Evolutionary conservation across 257 asterid genomes (phyloP), one percentile per base, ranked within the genome.

Genomic region (Capsicum baccatum): DNA sequence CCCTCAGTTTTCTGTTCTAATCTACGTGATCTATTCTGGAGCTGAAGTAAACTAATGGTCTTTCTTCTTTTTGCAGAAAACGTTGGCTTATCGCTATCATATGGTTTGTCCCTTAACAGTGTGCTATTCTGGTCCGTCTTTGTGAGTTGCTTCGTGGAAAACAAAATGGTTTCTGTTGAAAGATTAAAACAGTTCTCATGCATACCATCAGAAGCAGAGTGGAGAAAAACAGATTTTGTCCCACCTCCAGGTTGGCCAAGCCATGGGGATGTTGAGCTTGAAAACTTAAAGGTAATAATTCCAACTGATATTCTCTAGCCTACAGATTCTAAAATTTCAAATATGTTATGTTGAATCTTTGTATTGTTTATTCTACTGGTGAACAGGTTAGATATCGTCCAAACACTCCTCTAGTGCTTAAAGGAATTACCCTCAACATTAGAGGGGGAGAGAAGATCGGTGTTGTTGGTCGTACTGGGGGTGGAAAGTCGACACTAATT

Each of bases 381-480:
- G 66, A 68, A 82, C 92, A 96, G 99, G 99, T 96, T 8, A 88
- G 94, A 60, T 96, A 96, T 67, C 98, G 98, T 2, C 94, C 94
- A 2, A 94, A 94, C 85, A 96, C 98, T 9, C 99, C 98, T 62
- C 88, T 96, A 14, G 94, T 96, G 67, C 92, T 96, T 14, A 94
- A 92, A 89, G 98, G 99, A 19, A 91, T 96, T 62, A 89, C 91
- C 59, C 91, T 96, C 54, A 92, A 87, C 90, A 96, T 96, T 69
- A 79, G 79, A 47, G 98, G 98, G 33, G 99, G 99, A 1, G 97
- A 96, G 89, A 94, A 96, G 92, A 92, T 96, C 11, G 98, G 99
- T 9, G 94, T 96, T 35, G 99, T 96, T 78, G 99, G 99, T 58
- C 97, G 99, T 9, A 96, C 99, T 0, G 99, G 99, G 21, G 99